Evolutionary conservation across 108 stramenopile genomes (phyloP).

Genomic region (Thalassiosira profunda): DNA sequence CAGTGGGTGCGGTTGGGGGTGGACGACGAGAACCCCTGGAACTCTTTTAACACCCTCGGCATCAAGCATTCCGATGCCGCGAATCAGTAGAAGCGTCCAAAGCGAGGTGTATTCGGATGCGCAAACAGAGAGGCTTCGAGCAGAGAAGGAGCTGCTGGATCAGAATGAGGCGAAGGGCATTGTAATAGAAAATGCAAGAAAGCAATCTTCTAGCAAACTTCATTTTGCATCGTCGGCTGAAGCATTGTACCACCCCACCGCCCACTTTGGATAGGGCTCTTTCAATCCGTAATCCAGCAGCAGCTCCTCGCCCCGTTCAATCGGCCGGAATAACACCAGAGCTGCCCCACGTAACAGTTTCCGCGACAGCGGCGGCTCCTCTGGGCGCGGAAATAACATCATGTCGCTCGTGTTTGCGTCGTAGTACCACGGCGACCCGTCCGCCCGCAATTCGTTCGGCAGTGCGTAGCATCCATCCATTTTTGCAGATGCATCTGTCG

Average conservation of each 20-base stretch:
- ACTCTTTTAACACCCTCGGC: slow-evolving; percentile 76
- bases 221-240: too few species aligned
- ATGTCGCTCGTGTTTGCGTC: slow-evolving; percentile 13
- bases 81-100: slow-evolving; percentile 32
- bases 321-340: slow-evolving; percentile 10
- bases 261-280: slow-evolving; percentile 28
- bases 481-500: too few species aligned
- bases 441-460: slow-evolving; percentile 43
- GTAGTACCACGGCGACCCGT: slow-evolving; percentile 56
- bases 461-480: slow-evolving; percentile 1
- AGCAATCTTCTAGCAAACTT: too few species aligned
- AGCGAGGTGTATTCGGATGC: too few species aligned
- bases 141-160: too few species aligned
- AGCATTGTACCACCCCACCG: slow-evolving; percentile 25
- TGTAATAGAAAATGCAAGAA: too few species aligned
- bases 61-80: slow-evolving; percentile 42
- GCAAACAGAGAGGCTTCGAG: too few species aligned
- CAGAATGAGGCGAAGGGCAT: too few species aligned
- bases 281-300: slow-evolving; percentile 46
- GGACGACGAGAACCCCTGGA: slow-evolving; percentile 85
- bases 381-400: slow-evolving; percentile 11
- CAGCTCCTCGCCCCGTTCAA: slow-evolving; percentile 40
- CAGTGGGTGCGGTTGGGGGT: slow-evolving; percentile 97
- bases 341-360: slow-evolving; percentile 40
- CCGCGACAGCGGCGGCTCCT: not conserved